A percentile compares a stretch with the other conserved stretches of the same genome.
Evolutionary conservation across 371 early-diverging fungal genomes (phyloP).

Genomic region (Mucor circinelloides): DNA sequence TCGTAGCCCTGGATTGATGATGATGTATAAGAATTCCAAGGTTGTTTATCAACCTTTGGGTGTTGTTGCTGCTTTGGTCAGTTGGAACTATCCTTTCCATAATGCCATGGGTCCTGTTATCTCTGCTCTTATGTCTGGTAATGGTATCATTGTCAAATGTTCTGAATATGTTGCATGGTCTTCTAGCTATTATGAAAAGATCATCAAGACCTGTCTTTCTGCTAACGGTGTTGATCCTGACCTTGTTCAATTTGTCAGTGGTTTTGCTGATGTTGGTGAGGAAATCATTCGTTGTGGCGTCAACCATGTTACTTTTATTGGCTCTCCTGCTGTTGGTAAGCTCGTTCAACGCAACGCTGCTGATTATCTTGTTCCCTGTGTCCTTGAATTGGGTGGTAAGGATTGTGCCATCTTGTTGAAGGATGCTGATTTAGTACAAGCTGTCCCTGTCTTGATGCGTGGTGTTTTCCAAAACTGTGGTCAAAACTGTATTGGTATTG

Average conservation of each 20-base stretch:
- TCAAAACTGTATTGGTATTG: conserved; percentile 86
- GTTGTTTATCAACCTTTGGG: conserved; percentile 84
- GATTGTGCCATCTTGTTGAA: conserved; percentile 79
- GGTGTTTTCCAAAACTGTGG: conserved; percentile 85
- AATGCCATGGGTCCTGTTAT: conserved; percentile 84
- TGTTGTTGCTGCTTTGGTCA: conserved; percentile 77
- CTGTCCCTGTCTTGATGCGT: conserved; percentile 75
- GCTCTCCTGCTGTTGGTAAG: conserved; percentile 82
- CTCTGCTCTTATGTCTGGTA: conserved; percentile 83
- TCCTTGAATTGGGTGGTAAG: conserved; percentile 92
- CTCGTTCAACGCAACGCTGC: conserved; percentile 76
- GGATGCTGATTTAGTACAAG: conserved; percentile 72
- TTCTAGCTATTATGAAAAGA: conserved; percentile 63
- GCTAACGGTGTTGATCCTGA: conserved; percentile 76
- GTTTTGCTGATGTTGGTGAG: conserved; percentile 80
- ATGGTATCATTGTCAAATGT: conserved; percentile 82
- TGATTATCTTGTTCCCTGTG: conserved; percentile 76
- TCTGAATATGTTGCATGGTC: conserved; percentile 90
- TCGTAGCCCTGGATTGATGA: conserved; percentile 72
- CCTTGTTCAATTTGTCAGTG: conserved; percentile 79
- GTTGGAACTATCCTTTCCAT: conserved; percentile 90
- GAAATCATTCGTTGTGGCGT: conserved; percentile 69
- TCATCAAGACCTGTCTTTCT: conserved; percentile 66
- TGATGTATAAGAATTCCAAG: conserved; percentile 77
- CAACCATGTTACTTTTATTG: conserved; percentile 83